A percentile compares a stretch with the other conserved stretches of the same genome.
These are phyloP conservation scores for Kuraishia floccosa DNA, from an alignment of 805 yeast species.

Conservation along the genomic window DNA sequence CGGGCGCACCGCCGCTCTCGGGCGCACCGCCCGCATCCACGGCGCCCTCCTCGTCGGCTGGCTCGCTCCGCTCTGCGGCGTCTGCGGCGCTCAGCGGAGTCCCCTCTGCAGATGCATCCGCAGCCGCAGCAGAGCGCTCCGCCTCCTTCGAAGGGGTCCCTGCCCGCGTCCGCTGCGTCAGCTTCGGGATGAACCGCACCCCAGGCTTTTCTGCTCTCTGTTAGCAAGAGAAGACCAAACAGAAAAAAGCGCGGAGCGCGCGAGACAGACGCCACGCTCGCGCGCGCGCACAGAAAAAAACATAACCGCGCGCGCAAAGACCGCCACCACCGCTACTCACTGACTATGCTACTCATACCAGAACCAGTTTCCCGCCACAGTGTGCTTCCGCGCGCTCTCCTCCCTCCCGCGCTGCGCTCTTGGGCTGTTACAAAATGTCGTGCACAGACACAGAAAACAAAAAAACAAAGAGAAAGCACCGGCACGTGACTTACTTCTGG, in stretches of 20 bases:
- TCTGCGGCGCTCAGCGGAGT: background rate
- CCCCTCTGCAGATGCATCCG: background rate
- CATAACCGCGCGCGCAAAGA: no score
- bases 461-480: no score
- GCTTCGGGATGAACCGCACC: slow-evolving; percentile 57
- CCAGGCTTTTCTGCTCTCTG: background rate
- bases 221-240: background rate
- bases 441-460: no score
- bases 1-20: background rate
- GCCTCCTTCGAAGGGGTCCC: background rate
- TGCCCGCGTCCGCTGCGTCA: slow-evolving; percentile 16
- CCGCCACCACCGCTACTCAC: background rate
- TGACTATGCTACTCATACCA: slow-evolving; percentile 3
- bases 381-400: no score
- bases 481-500: no score
- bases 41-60: background rate
- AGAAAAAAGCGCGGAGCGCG: background rate
- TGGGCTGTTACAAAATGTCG: no score
- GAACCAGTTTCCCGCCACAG: no score
- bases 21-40: slow-evolving; percentile 1
- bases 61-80: no score
- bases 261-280: background rate
- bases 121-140: background rate
- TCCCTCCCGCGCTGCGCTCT: no score
- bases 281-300: background rate